phyloP scores from a whole-genome alignment of 108 stramenopile genomes.

The Hondaea fermentalgiana region DNA sequence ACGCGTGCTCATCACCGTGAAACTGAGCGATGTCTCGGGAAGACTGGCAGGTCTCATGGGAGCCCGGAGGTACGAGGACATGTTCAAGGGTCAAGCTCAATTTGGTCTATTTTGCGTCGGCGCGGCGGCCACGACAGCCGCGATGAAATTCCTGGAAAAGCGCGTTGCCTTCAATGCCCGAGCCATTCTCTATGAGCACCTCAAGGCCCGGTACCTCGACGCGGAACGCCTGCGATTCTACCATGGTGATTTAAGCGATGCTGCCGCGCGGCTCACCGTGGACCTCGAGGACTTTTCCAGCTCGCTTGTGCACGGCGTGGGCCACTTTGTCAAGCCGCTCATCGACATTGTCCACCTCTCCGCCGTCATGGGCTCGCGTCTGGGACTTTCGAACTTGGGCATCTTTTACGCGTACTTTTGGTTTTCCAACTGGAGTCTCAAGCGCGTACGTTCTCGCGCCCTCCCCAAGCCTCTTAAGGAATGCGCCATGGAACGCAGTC shows the following conservation, averaged over 20 bases:
- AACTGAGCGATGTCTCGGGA: background rate
- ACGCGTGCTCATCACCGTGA: constrained; percentile 9
- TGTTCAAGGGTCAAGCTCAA: background rate
- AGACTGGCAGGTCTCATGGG: background rate
- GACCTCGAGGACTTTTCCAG: background rate
- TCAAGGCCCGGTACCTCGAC: background rate
- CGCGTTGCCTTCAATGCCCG: background rate
- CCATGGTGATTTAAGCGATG: background rate
- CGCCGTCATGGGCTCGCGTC: background rate
- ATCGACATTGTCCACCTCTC: background rate
- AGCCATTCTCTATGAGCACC: background rate
- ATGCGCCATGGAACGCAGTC: background rate
- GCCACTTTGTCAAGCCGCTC: constrained; percentile 17
- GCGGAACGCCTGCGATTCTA: background rate
- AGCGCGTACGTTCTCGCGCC: background rate
- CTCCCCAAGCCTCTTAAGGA: background rate
- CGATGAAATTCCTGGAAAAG: constrained; percentile 4
- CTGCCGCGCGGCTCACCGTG: background rate
- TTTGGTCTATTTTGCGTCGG: background rate
- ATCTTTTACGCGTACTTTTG: constrained; percentile 11
- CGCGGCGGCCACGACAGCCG: background rate
- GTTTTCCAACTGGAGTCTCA: background rate
- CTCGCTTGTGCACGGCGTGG: background rate
- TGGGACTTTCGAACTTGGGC: background rate
- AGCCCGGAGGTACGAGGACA: background rate